Base-by-base conservation (phyloP, 371 early-diverging fungal genomes). In the Apophysomyces ossiformis region DNA sequence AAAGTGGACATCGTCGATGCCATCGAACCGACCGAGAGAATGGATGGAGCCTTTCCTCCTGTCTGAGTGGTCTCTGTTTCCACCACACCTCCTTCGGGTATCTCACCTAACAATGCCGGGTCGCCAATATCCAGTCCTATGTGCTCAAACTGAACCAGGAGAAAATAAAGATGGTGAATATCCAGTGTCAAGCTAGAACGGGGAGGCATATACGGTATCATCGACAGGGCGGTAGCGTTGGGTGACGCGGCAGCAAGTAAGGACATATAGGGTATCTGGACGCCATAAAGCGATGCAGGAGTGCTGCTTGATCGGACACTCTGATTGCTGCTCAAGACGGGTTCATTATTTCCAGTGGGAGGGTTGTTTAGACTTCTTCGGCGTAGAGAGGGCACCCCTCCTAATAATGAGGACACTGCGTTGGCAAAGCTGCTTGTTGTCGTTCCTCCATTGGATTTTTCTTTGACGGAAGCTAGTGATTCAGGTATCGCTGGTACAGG, bases 111-210 rank as follows among this genome's bases (percentile, higher is more conserved):
- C 38, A 64, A 56, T 8, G 71, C 71, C 26, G 78, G 83, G 18
- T 79, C 82, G 5, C 81, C 81, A 13, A 85, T 69, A 56, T 87
- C 87, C 18, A 87, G 69, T 1, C 89, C 89, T 18, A 82, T 65
- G 60, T 86, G 79, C 39, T 86, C 85, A 73, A 87, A 89, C 56
- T 85, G 86, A 0, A 87, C 85, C 13, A 84, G 68, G 6, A 89
- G 64, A 60, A 86, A 89, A 65, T 87, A 86, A 15, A 87, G 69
- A 58, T 87, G 83, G 39, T 87, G 84, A 13, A 83, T 77, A 70
- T 89, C 88, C 6, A 89, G 71, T 4, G 87, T 76, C 1, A 89
- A 61, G 15, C 79, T 77, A 5, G 81, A 80, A 8, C 76, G 69
- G 41, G 59, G 43, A 38, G 76, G 75, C 81, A 78, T 71, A 65